These are phyloP conservation scores for Acacia acuminata DNA, from an alignment of 306 rosid species.

Conservation along the genomic window DNA sequence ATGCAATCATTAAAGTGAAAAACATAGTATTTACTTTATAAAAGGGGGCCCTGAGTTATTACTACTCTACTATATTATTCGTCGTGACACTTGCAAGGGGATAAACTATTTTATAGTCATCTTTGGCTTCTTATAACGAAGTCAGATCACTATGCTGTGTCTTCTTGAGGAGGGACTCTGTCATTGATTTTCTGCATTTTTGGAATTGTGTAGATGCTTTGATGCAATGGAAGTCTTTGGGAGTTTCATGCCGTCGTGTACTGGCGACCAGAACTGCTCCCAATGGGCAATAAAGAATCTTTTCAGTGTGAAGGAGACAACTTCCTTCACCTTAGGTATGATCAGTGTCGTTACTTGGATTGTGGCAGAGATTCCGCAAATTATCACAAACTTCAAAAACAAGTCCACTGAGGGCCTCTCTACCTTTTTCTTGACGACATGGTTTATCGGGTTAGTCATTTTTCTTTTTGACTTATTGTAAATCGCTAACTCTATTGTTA, in stretches of 20 bases:
- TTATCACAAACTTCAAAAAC: slow-evolving; percentile 63
- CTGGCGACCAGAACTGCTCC: slow-evolving; percentile 45
- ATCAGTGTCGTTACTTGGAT: slow-evolving; percentile 72
- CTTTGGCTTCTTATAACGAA: slow-evolving; percentile 22
- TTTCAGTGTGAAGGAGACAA: slow-evolving; percentile 48
- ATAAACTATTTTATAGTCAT: slow-evolving; percentile 7
- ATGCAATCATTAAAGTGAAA: not conserved
- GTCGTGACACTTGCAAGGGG: not conserved
- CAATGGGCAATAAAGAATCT: slow-evolving; percentile 45
- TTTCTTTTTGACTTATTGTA: not conserved
- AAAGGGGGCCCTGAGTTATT: not conserved
- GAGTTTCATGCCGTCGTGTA: slow-evolving; percentile 39
- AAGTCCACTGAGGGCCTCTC: slow-evolving; percentile 81
- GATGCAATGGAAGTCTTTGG: slow-evolving; percentile 39
- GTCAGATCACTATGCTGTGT: slow-evolving; percentile 6
- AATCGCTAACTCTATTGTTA: not conserved
- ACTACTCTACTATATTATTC: not conserved
- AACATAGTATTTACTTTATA: slow-evolving; percentile 1
- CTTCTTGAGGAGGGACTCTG: slow-evolving; percentile 12
- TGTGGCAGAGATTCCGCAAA: slow-evolving; percentile 87
- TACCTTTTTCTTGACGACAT: slow-evolving; percentile 69
- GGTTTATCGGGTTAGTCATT: slow-evolving; percentile 69
- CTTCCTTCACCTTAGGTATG: slow-evolving; percentile 62
- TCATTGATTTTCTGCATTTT: slow-evolving; percentile 18
- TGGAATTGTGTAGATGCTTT: slow-evolving; percentile 8